Base-by-base conservation (phyloP, 1,284 basidiomycete species). In the Wolfiporia cocos region DNA sequence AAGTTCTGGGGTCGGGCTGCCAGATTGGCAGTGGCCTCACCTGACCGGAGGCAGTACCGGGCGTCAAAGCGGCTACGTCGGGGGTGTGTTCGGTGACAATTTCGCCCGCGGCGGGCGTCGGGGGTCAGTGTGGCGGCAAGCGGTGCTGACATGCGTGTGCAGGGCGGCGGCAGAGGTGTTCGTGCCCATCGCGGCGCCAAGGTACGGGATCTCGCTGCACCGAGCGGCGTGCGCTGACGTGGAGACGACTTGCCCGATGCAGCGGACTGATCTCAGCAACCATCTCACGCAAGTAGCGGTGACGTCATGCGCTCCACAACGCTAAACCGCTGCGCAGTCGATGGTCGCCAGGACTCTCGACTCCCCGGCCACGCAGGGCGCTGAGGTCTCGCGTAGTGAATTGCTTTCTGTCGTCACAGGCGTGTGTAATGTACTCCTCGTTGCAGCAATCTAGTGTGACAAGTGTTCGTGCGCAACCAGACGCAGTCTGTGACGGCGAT, bases 101-200 rank as follows among this genome's bases (percentile, higher is more conserved):
- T 7, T 6, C 9, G 15, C 23, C 12, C n/a, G 37, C 23, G 23
- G 26, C 12, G 15, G 15, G 36, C 24, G 24, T 21, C 19, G 5
- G 22, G 36, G 17, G 22, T 26, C 26, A 28, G 26, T 7, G 26
- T 28, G 7, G 26, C 26, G 14, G 26, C 14, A 14, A 28, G 7
- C 26, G 26, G 9, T 28, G 7, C 26, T 28, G 14, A 14, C 26
- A 28, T 7, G 26, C 26, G 14, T 28, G 20, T 26, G 20, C 37
- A 85, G 83, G 54, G 70, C 77, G 2, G 67, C 74, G n/a, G 86
- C 86, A 34, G 87, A 91, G 57, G 88, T 92, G 18, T 92, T 92
- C 64, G 71, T 78, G 51, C 88, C 89, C 32, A 67, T 87, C 36
- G 70, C 82, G n/a, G 83, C 85, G 23, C 88, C 89, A 24, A 86